Percentiles rank a stretch among this genome's conserved stretches.
Evolutionary conservation across 192 early-diverging fungal genomes (phyloP).

Genomic region (Coemansia erecta): DNA sequence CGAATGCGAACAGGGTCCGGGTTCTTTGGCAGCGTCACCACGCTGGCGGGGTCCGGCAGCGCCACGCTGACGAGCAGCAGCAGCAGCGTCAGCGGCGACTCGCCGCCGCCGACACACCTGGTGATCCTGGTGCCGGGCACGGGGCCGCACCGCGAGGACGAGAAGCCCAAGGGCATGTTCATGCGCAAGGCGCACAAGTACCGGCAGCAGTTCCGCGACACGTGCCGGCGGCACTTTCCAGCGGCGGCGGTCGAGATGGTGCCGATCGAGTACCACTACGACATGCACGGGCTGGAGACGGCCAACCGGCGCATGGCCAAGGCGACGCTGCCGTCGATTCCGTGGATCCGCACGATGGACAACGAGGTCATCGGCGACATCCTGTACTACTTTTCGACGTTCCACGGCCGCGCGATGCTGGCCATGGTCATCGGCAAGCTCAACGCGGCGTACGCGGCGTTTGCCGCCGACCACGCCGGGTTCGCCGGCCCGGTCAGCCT

Average conservation of each 20-base stretch:
- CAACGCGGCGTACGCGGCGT: slow-evolving; percentile 58
- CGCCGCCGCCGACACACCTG: slow-evolving; percentile 28
- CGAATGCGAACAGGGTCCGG: too few species aligned
- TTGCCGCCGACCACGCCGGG: slow-evolving; percentile 56
- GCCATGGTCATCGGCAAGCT: slow-evolving; percentile 56
- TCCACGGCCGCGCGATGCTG: slow-evolving; percentile 55
- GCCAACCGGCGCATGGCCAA: slow-evolving; percentile 42
- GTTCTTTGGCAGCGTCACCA: background rate
- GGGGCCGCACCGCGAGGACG: slow-evolving; percentile 42
- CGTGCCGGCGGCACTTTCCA: slow-evolving; percentile 24
- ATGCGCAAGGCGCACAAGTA: slow-evolving; percentile 32
- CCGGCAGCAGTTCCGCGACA: slow-evolving; percentile 18
- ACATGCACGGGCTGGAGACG: slow-evolving; percentile 31
- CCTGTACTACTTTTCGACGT: slow-evolving; percentile 46
- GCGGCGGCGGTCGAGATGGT: slow-evolving; percentile 36
- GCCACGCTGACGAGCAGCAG: background rate
- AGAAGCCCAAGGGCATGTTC: slow-evolving; percentile 45
- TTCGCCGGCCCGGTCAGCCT: slow-evolving; percentile 63
- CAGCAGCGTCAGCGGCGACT: background rate
- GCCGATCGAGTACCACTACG: slow-evolving; percentile 37
- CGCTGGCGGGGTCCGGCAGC: too few species aligned
- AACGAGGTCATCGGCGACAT: slow-evolving; percentile 52
- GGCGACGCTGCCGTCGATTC: slow-evolving; percentile 50
- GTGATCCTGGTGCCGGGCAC: slow-evolving; percentile 50
- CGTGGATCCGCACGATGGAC: slow-evolving; percentile 51